Evolutionary conservation across 1,284 basidiomycete species (phyloP), one percentile per base, ranked within the genome.

Genomic region (Apiotrichum siamense): DNA sequence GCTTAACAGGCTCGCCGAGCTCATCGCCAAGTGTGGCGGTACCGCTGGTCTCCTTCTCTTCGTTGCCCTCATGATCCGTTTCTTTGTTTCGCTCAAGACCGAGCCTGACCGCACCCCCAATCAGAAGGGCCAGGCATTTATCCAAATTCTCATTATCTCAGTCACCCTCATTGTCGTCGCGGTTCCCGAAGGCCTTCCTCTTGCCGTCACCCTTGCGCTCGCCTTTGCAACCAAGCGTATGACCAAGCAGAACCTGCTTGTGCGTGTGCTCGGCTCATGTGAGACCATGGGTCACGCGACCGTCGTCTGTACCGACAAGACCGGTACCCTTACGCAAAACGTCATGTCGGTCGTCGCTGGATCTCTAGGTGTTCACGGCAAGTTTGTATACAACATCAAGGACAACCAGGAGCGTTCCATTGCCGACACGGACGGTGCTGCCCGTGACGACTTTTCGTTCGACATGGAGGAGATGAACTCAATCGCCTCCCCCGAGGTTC

Each of bases 211-310:
- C 0, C 82, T 99, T 38, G 94, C 96, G 0, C 79, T 98, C 23
- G 90, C 94, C 0, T 97, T 97, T 67, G 94, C 94, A 0, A 98
- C 94, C 41, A 93, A 89, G 68, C 84, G 93, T 25, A 98, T 98
- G 94, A 90, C 92, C 18, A 82, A 85, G 67, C 87, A 92, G 72
- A 94, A 94, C 55, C 78, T 98, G 0, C 83, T 98, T 42, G 94
- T 98, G 18, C 90, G 94, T 58, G 86, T 97, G 3, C 82, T 98
- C 31, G 88, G 90, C 13, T 91, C 90, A 24, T 98, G 94, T 74
- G 94, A 97, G 78, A 97, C 90, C 7, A 98, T 97, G 93, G 94
- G 88, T 29, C 97, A 97, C 69, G 88, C 92, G 13, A 94, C 87
- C 21, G 93, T 97, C 56, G 82, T 97, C 25, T 97, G 92, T 76